Evolutionary conservation across 2,329 filamentous ascomycete genomes (phyloP).

Genomic region (Pleoardoris graminearum): DNA sequence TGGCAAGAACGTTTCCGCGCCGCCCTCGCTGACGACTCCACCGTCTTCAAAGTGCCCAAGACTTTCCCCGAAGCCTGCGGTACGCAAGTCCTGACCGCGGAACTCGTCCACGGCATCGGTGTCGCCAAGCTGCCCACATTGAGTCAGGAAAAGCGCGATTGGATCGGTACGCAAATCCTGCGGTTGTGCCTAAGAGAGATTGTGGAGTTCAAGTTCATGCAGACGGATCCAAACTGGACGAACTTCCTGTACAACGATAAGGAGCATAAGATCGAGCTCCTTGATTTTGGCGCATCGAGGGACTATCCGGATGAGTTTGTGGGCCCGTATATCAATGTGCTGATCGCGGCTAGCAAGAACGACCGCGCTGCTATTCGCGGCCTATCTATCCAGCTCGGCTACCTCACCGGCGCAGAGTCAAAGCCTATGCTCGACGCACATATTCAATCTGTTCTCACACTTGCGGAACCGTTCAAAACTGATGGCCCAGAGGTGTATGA

Average conservation of each 20-base stretch:
- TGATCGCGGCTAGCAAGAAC: slow-evolving; percentile 74
- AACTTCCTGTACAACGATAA: slow-evolving; percentile 89
- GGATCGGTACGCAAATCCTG: slow-evolving; percentile 93
- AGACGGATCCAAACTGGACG: slow-evolving; percentile 99
- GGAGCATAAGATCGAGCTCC: slow-evolving; percentile 76
- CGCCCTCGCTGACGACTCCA: slow-evolving; percentile 73
- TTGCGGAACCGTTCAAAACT: slow-evolving; percentile 84
- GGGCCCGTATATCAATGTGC: slow-evolving; percentile 73
- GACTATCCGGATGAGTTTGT: slow-evolving; percentile 84
- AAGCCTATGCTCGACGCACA: slow-evolving; percentile 87
- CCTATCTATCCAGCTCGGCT: slow-evolving; percentile 78
- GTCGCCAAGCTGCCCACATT: slow-evolving; percentile 80
- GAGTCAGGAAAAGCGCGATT: slow-evolving; percentile 83
- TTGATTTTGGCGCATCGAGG: slow-evolving; percentile 92
- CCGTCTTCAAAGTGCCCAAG: slow-evolving; percentile 77
- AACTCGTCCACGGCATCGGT: slow-evolving; percentile 82
- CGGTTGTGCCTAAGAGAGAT: slow-evolving; percentile 92
- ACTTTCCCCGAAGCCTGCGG: slow-evolving; percentile 80
- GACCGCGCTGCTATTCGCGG: slow-evolving; percentile 67
- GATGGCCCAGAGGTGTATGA: slow-evolving; percentile 84
- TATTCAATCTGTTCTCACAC: slow-evolving; percentile 80
- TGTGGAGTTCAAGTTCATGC: slow-evolving; percentile 95
- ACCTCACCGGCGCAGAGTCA: slow-evolving; percentile 89
- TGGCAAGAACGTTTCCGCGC: slow-evolving; percentile 76
- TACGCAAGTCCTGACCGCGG: slow-evolving; percentile 87